Conservation (phyloP, 768 basidiomycete species). For the Lactarius trivialis region DNA sequence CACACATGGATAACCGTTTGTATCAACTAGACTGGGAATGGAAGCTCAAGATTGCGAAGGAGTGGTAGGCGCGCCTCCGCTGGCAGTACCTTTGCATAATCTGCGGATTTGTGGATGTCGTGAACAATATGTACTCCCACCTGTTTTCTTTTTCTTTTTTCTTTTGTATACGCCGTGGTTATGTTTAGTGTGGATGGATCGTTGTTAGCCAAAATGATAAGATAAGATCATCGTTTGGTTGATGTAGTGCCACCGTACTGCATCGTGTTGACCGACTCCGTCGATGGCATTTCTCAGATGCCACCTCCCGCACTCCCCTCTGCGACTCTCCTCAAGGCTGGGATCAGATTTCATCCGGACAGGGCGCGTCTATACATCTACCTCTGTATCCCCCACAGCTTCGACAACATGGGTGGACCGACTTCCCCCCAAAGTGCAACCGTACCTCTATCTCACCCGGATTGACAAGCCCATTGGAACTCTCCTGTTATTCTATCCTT, state of each 20-base stretch:
- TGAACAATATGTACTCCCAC: conserved; percentile 7
- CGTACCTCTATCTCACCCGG: conserved; percentile 82
- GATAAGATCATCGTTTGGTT: conserved; percentile 6
- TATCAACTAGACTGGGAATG: conserved; percentile 65
- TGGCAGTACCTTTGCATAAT: conserved; percentile 15
- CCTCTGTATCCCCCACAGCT: conserved; percentile 13
- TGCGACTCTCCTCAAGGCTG: neutral
- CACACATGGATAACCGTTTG: neutral
- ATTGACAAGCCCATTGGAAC: conserved; percentile 97
- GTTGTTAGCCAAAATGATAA: conserved; percentile 4
- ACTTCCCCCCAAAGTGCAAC: conserved; percentile 51
- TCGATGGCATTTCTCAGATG: conserved; percentile 4
- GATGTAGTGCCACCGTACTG: neutral
- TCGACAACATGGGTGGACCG: conserved; percentile 58
- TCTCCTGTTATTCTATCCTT: conserved; percentile 86
- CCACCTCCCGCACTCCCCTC: neutral
- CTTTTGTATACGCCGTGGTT: neutral
- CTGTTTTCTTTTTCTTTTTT: neutral
- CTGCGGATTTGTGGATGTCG: conserved; percentile 25
- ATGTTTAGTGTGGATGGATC: neutral
- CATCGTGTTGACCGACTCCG: neutral
- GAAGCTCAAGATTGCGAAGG: conserved; percentile 87
- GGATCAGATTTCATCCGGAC: neutral
- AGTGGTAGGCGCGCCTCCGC: conserved; percentile 56
- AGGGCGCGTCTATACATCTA: neutral